Conservation (phyloP, 164 flowering plant species). For the Saururus chinensis region DNA sequence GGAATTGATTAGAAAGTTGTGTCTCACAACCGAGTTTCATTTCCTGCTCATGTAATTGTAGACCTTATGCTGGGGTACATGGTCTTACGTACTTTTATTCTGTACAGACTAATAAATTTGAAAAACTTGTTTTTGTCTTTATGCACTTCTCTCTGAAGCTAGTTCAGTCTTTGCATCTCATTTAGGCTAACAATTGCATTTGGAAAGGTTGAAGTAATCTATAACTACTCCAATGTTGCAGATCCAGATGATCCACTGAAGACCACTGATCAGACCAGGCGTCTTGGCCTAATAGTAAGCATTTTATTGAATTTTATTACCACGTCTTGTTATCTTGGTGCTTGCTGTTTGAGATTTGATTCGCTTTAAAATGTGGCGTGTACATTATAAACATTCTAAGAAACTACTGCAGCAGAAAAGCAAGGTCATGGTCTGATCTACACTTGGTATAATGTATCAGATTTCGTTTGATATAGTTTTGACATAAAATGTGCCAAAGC, state of each 20-base stretch:
- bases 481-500: too few relatives aligned
- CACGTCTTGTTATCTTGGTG: background rate
- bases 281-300: conserved; percentile 86
- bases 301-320: background rate
- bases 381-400: background rate
- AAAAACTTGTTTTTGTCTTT: too few relatives aligned
- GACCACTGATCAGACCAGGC: conserved; percentile 86
- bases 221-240: conserved; percentile 20
- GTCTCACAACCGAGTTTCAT: too few relatives aligned
- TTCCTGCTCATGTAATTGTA: too few relatives aligned
- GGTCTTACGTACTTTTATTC: background rate
- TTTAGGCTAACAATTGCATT: background rate
- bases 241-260: conserved; percentile 92
- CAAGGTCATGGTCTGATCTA: background rate
- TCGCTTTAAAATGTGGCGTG: too few relatives aligned
- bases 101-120: too few relatives aligned
- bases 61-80: background rate
- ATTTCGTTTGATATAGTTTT: too few relatives aligned
- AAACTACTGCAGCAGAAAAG: background rate
- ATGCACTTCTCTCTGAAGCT: background rate
- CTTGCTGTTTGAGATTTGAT: background rate
- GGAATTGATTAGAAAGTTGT: too few relatives aligned
- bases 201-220: too few relatives aligned
- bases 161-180: background rate
- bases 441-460: too few relatives aligned